Percentiles rank a stretch among this genome's conserved stretches.
Evolutionary conservation across 257 asterid species (phyloP).

Genomic region (Solanum tarijense): DNA sequence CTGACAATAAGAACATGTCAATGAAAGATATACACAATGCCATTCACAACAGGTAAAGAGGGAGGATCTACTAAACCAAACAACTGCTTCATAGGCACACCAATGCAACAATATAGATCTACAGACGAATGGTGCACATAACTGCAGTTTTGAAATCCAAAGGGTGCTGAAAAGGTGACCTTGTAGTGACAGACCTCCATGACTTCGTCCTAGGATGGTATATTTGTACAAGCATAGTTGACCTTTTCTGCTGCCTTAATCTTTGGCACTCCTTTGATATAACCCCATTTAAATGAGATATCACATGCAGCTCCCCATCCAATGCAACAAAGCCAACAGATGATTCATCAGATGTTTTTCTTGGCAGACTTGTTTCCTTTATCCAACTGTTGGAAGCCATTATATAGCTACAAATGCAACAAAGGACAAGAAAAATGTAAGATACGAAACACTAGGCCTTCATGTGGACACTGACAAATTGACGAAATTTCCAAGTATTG

Average conservation of each 20-base stretch:
- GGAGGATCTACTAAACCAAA: not conserved
- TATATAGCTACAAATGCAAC: conserved; percentile 36
- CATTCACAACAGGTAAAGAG: not conserved
- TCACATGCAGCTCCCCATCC: conserved; percentile 63
- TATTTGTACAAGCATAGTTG: conserved; percentile 52
- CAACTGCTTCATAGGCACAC: not conserved
- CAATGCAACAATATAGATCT: conserved; percentile 11
- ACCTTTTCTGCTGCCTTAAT: conserved; percentile 48
- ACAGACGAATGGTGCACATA: conserved; percentile 59
- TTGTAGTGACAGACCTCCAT: conserved; percentile 55
- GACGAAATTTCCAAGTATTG: not conserved
- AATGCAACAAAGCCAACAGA: conserved; percentile 69
- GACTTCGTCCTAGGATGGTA: conserved; percentile 55
- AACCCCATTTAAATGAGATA: conserved; percentile 25
- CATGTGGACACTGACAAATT: not conserved
- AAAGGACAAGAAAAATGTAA: not conserved
- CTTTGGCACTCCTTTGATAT: conserved; percentile 26
- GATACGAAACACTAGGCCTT: not conserved
- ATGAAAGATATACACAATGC: not conserved
- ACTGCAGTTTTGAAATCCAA: conserved; percentile 64
- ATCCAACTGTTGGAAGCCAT: conserved; percentile 53
- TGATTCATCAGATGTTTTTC: conserved; percentile 35
- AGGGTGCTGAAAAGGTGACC: conserved; percentile 54
- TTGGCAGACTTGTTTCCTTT: conserved; percentile 61
- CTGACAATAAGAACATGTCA: not conserved